Evolutionary conservation across 1,284 basidiomycete genomes (phyloP).

Genomic region (Vanrija sp.): DNA sequence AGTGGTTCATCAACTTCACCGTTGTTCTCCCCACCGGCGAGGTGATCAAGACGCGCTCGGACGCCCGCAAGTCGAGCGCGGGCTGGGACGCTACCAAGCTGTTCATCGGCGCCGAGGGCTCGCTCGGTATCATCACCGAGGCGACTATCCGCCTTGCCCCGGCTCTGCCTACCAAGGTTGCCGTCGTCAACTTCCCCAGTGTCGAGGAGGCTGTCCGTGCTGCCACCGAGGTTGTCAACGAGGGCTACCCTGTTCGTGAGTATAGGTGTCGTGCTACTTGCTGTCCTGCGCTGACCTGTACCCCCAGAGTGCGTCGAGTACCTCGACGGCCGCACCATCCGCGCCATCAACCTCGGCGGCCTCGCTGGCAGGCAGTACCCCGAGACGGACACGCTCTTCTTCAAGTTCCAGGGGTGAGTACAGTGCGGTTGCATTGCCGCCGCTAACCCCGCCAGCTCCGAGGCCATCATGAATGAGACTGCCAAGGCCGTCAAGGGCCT

Average conservation of each 20-base stretch:
- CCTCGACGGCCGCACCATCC: slow-evolving; percentile 66
- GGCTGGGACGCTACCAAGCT: slow-evolving; percentile 88
- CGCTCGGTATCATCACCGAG: slow-evolving; percentile 88
- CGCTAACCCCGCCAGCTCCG: slow-evolving; percentile 43
- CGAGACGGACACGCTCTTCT: slow-evolving; percentile 71
- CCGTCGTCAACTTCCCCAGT: slow-evolving; percentile 52
- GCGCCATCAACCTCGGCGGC: slow-evolving; percentile 64
- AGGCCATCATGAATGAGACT: slow-evolving; percentile 61
- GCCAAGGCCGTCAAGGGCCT: slow-evolving; percentile 60
- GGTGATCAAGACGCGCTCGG: slow-evolving; percentile 84
- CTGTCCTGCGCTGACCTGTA: slow-evolving; percentile 24
- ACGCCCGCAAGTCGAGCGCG: slow-evolving; percentile 81
- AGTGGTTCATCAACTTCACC: slow-evolving; percentile 80
- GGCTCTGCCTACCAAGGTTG: slow-evolving; percentile 64
- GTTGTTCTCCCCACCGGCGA: slow-evolving; percentile 85
- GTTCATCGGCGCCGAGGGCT: slow-evolving; percentile 93
- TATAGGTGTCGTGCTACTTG: too few species aligned
- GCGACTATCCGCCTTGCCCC: slow-evolving; percentile 79
- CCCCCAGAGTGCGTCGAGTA: slow-evolving; percentile 67
- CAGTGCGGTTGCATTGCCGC: neutral
- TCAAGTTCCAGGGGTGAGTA: slow-evolving; percentile 73
- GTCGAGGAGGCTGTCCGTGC: slow-evolving; percentile 63
- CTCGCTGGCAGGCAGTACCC: slow-evolving; percentile 58
- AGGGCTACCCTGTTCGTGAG: slow-evolving; percentile 50
- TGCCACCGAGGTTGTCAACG: slow-evolving; percentile 59